These are phyloP conservation scores for Russula dissimulans DNA, from an alignment of 768 basidiomycete species.

Conservation along the genomic window DNA sequence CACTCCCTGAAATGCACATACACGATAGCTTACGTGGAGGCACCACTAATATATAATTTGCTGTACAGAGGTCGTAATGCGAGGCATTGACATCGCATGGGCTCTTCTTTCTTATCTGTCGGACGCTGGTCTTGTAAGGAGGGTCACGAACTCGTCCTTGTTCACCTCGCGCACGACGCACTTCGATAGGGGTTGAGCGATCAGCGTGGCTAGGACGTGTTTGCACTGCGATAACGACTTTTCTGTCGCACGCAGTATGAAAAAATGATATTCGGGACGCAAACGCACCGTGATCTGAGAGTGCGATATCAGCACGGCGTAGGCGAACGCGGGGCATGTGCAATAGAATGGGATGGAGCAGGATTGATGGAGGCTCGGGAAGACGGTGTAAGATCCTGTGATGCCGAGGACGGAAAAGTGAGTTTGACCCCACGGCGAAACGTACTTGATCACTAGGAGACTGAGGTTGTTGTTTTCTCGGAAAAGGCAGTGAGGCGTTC, in stretches of 20 bases:
- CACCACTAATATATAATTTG: constrained; percentile 6
- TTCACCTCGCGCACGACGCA: constrained; percentile 41
- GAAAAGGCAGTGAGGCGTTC: background rate
- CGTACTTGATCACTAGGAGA: constrained; percentile 49
- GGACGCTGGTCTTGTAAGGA: constrained; percentile 31
- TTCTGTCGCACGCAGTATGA: background rate
- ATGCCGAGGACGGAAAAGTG: constrained; percentile 65
- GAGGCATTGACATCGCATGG: background rate
- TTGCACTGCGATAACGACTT: constrained; percentile 48
- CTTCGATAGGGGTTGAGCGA: constrained; percentile 47
- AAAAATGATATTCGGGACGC: background rate
- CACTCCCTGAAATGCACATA: background rate
- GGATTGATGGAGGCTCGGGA: constrained; percentile 36
- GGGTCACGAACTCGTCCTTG: constrained; percentile 39
- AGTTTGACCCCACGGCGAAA: constrained; percentile 44
- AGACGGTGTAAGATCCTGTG: constrained; percentile 51
- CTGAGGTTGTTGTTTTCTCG: no score
- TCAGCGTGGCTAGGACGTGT: constrained; percentile 57
- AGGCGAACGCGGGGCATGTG: constrained; percentile 65
- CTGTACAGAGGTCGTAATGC: background rate
- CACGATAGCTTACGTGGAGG: background rate
- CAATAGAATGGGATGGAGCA: constrained; percentile 43
- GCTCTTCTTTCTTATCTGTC: constrained; percentile 5
- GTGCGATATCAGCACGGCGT: constrained; percentile 48
- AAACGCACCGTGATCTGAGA: constrained; percentile 53